Evolutionary conservation across 2,329 filamentous ascomycete genomes (phyloP).

Genomic region (Sporothrix dimorphospora): DNA sequence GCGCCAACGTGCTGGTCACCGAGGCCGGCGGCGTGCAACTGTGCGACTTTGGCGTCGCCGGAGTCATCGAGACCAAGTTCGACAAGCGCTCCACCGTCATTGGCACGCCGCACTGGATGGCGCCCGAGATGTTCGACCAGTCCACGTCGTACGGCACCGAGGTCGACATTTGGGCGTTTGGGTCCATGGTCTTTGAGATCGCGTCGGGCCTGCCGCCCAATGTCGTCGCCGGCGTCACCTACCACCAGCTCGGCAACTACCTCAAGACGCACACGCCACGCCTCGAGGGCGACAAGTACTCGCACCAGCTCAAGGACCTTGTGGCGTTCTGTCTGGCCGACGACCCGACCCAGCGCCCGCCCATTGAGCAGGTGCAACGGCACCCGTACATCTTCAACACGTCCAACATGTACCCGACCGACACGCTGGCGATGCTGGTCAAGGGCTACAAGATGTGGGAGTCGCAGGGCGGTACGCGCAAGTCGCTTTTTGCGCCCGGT

Average conservation of each 20-base stretch:
- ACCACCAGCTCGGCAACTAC: slow-evolving; percentile 58
- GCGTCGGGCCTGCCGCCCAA: slow-evolving; percentile 77
- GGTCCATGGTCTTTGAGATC: slow-evolving; percentile 79
- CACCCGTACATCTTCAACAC: slow-evolving; percentile 72
- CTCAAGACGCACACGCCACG: slow-evolving; percentile 66
- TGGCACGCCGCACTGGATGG: slow-evolving; percentile 86
- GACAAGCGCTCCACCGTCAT: slow-evolving; percentile 81
- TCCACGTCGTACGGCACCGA: slow-evolving; percentile 68
- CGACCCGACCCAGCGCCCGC: slow-evolving; percentile 68
- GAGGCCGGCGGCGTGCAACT: slow-evolving; percentile 78
- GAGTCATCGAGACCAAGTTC: slow-evolving; percentile 72
- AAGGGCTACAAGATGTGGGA: slow-evolving; percentile 77
- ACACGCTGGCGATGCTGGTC: slow-evolving; percentile 66
- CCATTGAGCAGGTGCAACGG: slow-evolving; percentile 68
- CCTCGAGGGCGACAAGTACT: slow-evolving; percentile 73
- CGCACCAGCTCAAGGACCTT: slow-evolving; percentile 67
- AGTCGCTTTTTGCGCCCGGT: slow-evolving; percentile 63
- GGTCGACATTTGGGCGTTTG: slow-evolving; percentile 84
- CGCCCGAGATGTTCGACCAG: slow-evolving; percentile 72
- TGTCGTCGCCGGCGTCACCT: slow-evolving; percentile 57
- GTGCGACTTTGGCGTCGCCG: slow-evolving; percentile 83
- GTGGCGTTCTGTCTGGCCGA: slow-evolving; percentile 74
- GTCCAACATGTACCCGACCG: slow-evolving; percentile 63
- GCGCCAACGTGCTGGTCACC: slow-evolving; percentile 78
- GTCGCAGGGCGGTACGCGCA: slow-evolving; percentile 69